Base-by-base conservation (phyloP, 2,329 filamentous ascomycete genomes). In the Curvularia verruculosa region DNA sequence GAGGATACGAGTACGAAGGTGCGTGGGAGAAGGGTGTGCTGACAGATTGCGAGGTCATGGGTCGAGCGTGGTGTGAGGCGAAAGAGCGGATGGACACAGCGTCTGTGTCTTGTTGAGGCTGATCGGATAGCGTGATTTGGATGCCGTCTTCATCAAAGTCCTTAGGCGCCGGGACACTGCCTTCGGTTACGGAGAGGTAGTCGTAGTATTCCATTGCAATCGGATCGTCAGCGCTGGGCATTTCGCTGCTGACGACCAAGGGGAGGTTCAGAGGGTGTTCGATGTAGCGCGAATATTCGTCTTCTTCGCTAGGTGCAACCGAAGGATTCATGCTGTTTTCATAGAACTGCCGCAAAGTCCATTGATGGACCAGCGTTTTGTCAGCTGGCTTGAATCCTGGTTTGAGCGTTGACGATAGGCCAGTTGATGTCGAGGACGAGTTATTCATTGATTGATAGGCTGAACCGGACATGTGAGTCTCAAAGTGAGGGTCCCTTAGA, bases 201-300 rank as follows among this genome's bases (percentile, higher is more conserved):
- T 93, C 90, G 57, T 91, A 80, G 68, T 95, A 92, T 64, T 96
- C 92, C 19, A 81, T 71, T 39, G 82, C 84, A 12, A 80, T 77
- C 12, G 81, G 79, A 45, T 78, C 75, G 8, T 83, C 81, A 4
- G 62, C 61, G n/a, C 67, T 68, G 0, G 87, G 86, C 3, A 85
- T 83, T 57, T 91, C 87, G 37, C 83, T 86, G 4, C 88, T 89
- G 1, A 91, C 83, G 0, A 95, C 91, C 1, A 99, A 83, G 0
- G 94, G 92, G 0, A 99, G 86, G 52, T 89, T 93, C 54, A 96
- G 88, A 1, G 95, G 93, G 70, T 99, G 95, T 12, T 73, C 87
- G 64, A 99, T 87, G 76, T 98, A 99, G 23, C 89, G 87, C 56
- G 88, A 85, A 74, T 99, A 99, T 73, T 98, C 95, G 45, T 89